phyloP scores from a whole-genome alignment of 2,329 filamentous ascomycete genomes.

The Neofusicoccum laricinum region DNA sequence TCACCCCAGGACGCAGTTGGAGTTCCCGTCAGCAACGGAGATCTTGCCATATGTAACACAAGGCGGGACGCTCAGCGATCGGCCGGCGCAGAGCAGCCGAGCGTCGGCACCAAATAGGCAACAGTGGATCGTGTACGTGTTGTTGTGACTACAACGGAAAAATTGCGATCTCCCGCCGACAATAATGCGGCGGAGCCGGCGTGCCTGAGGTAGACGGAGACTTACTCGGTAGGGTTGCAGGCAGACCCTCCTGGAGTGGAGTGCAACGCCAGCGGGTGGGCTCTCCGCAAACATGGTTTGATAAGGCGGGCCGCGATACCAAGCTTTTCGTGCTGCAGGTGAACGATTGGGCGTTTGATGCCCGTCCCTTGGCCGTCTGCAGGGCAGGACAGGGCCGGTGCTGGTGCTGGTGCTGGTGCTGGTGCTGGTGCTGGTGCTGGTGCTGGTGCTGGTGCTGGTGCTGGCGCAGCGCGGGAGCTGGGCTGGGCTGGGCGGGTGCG shows the following conservation, averaged over 20 bases:
- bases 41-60: slow-evolving; percentile 9
- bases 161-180: neutral
- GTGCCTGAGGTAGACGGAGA: neutral
- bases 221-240: neutral
- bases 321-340: neutral
- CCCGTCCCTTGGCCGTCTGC: neutral
- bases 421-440: neutral
- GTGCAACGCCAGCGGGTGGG: neutral
- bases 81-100: neutral
- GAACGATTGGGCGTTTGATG: neutral
- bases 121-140: slow-evolving; percentile 2
- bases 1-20: neutral
- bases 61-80: neutral
- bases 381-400: neutral
- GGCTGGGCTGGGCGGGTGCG: no score
- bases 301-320: slow-evolving; percentile 9
- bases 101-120: neutral
- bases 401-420: neutral
- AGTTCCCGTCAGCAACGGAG: slow-evolving; percentile 1
- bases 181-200: neutral
- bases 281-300: neutral
- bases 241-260: neutral
- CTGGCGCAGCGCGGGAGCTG: no score
- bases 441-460: neutral
- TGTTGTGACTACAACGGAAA: neutral